Percentiles rank a stretch among this genome's conserved stretches.
Evolutionary conservation across 345 rosid genomes (phyloP).

Genomic region (Erodium maritimum): DNA sequence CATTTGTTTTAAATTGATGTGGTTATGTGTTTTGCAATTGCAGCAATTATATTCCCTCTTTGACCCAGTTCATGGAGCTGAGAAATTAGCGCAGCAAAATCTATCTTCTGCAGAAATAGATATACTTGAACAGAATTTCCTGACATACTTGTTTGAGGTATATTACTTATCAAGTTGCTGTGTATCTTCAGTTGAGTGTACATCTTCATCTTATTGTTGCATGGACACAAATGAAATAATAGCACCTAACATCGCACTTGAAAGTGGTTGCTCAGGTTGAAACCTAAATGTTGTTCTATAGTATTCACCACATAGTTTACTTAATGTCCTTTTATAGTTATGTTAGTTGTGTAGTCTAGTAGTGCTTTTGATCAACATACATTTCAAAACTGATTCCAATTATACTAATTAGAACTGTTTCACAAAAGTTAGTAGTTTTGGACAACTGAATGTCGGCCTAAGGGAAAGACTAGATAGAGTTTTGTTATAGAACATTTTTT

Average conservation of each 20-base stretch:
- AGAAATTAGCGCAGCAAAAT: slow-evolving; percentile 42
- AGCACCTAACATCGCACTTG: neutral
- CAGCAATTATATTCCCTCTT: slow-evolving; percentile 60
- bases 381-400: neutral
- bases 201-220: neutral
- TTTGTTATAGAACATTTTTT: neutral
- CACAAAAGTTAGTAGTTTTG: neutral
- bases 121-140: slow-evolving; percentile 37
- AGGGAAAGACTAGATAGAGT: neutral
- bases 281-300: neutral
- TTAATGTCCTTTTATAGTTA: neutral
- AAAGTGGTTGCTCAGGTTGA: neutral
- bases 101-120: slow-evolving; percentile 39
- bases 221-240: neutral
- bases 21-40: slow-evolving; percentile 2
- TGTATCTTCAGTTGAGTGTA: neutral
- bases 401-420: no score
- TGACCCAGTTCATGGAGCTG: slow-evolving; percentile 51
- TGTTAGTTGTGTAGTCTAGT: neutral
- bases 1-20: neutral
- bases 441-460: no score
- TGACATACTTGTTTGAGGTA: slow-evolving; percentile 40
- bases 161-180: neutral
- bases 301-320: neutral
- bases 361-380: neutral